Evolutionary conservation across 2,329 filamentous ascomycete species (phyloP).

Genomic region (Cadophora malorum): DNA sequence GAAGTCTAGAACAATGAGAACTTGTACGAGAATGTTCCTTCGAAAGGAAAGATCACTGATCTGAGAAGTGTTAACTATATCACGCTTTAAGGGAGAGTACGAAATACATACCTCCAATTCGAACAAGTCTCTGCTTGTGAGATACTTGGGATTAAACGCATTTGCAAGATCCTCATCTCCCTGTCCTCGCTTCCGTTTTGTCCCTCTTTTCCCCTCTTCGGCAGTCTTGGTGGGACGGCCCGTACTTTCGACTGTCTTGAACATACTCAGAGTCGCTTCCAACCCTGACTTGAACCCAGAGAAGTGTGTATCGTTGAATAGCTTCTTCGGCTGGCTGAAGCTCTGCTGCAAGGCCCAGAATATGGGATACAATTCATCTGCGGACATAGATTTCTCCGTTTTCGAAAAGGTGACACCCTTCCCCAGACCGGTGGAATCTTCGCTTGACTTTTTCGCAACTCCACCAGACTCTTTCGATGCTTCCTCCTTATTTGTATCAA

Average conservation of each 20-base stretch:
- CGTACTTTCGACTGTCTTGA: conserved; percentile 69
- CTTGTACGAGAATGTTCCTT: conserved; percentile 92
- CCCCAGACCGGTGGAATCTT: conserved; percentile 44
- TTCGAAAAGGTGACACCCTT: conserved; percentile 53
- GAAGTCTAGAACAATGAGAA: conserved; percentile 93
- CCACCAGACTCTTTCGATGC: conserved; percentile 24
- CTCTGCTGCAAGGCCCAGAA: conserved; percentile 94
- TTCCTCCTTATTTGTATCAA: conserved; percentile 55
- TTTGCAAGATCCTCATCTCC: conserved; percentile 68
- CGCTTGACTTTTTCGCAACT: conserved; percentile 38
- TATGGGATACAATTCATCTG: conserved; percentile 80
- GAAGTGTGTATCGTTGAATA: conserved; percentile 78
- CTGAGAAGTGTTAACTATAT: conserved; percentile 52
- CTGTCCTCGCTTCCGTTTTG: conserved; percentile 73
- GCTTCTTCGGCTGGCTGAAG: conserved; percentile 86
- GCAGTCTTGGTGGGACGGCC: conserved; percentile 56
- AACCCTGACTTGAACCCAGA: conserved; percentile 67
- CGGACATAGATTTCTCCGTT: conserved; percentile 62
- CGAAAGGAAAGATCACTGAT: conserved; percentile 94
- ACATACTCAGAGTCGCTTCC: conserved; percentile 71
- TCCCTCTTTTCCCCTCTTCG: conserved; percentile 68
- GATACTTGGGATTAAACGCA: conserved; percentile 95
- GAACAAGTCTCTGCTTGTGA: conserved; percentile 97
- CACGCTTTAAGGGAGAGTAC: conserved; percentile 16
- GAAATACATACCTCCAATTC: conserved; percentile 77